Percentiles rank a stretch among this genome's conserved stretches.
These are phyloP conservation scores for Amanita rimosa DNA, from an alignment of 768 basidiomycete species.

Conservation along the genomic window DNA sequence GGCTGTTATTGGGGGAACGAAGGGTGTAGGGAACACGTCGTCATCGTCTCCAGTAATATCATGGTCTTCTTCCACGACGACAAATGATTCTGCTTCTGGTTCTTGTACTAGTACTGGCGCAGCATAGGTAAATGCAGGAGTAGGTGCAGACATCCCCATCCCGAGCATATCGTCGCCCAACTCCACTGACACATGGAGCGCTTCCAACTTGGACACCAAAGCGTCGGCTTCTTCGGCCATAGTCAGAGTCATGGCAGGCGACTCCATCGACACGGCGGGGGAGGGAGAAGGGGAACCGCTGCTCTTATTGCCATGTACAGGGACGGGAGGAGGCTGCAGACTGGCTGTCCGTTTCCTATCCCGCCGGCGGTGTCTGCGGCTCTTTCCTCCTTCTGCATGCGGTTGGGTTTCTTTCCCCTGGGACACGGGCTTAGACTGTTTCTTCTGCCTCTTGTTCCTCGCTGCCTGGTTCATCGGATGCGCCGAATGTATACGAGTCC, in stretches of 20 bases:
- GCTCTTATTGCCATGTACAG: too few relatives aligned
- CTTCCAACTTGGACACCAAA: constrained; percentile 21
- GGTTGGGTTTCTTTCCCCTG: constrained; percentile 32
- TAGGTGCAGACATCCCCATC: not conserved
- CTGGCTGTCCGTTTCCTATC: constrained; percentile 6
- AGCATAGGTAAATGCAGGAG: not conserved
- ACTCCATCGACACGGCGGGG: not conserved
- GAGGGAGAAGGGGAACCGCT: not conserved
- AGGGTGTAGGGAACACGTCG: constrained; percentile 25
- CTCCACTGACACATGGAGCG: constrained; percentile 20
- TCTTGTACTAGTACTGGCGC: not conserved
- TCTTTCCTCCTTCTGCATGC: constrained; percentile 9
- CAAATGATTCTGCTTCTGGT: not conserved
- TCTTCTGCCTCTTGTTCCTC: constrained; percentile 29
- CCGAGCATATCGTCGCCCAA: not conserved
- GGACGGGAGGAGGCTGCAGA: not conserved
- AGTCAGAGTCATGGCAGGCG: not conserved
- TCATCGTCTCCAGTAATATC: constrained; percentile 19
- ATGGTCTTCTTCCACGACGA: not conserved
- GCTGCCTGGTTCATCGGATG: constrained; percentile 14
- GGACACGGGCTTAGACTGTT: constrained; percentile 24
- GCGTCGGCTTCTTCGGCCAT: constrained; percentile 10
- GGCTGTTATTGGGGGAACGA: constrained; percentile 6
- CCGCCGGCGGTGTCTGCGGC: constrained; percentile 7
- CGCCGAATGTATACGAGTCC: constrained; percentile 22